A percentile compares a stretch with the other conserved stretches of the same genome.
phyloP scores from a whole-genome alignment of 495 filamentous ascomycete species.

The Penicilliopsis zonata region DNA sequence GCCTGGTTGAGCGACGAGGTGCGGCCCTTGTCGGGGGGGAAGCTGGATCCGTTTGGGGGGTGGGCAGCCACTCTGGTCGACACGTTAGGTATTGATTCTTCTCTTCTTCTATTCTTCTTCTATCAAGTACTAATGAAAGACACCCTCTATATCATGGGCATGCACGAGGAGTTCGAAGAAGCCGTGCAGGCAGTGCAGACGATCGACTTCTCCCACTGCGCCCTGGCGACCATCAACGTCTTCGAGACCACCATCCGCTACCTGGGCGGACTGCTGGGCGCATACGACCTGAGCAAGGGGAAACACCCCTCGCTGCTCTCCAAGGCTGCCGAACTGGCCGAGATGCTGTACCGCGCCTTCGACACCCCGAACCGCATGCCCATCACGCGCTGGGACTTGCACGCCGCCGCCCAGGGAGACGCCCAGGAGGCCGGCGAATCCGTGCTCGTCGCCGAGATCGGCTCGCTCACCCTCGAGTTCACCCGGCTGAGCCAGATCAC shows the following conservation, averaged over 20 bases:
- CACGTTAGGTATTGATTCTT: slow-evolving; percentile 30
- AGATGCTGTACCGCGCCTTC: slow-evolving; percentile 27
- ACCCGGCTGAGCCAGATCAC: slow-evolving; percentile 82
- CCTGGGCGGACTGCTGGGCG: slow-evolving; percentile 37
- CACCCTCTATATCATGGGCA: slow-evolving; percentile 80
- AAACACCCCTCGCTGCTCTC: slow-evolving; percentile 18
- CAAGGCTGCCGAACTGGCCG: slow-evolving; percentile 21
- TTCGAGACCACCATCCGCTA: slow-evolving; percentile 39
- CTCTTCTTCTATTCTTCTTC: neutral
- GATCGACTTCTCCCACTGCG: slow-evolving; percentile 58
- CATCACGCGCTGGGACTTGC: slow-evolving; percentile 18
- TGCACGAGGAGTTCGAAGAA: slow-evolving; percentile 67
- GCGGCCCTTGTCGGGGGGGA: slow-evolving; percentile 42
- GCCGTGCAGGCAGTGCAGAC: slow-evolving; percentile 51
- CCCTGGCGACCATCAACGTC: slow-evolving; percentile 23
- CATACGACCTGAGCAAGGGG: slow-evolving; percentile 35
- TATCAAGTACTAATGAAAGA: slow-evolving; percentile 27
- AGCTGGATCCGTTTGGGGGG: slow-evolving; percentile 57
- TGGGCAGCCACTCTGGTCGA: slow-evolving; percentile 81
- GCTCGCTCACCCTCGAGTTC: slow-evolving; percentile 75
- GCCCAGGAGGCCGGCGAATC: slow-evolving; percentile 12
- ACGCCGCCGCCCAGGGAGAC: slow-evolving; percentile 10
- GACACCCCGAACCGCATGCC: slow-evolving; percentile 29
- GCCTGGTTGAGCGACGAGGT: slow-evolving; percentile 65
- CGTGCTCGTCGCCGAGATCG: slow-evolving; percentile 58